These are phyloP conservation scores for Gossypium armourianum DNA, from an alignment of 441 rosid species.

Conservation along the genomic window DNA sequence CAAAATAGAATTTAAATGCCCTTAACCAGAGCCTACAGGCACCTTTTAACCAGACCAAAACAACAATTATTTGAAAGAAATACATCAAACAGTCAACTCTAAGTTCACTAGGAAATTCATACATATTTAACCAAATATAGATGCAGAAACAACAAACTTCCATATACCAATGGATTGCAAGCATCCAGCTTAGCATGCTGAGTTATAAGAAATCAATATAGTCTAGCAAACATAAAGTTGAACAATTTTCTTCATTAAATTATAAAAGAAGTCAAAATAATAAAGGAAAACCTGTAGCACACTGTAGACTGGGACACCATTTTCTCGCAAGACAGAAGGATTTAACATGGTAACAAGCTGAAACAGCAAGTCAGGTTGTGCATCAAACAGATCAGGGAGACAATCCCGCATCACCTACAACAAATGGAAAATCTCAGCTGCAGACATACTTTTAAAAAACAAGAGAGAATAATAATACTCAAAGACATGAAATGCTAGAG, in stretches of 20 bases:
- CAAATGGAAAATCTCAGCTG: constrained; percentile 17
- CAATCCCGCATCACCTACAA: constrained; percentile 72
- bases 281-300: constrained; percentile 56
- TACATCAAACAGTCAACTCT: constrained; percentile 5
- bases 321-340: constrained; percentile 80
- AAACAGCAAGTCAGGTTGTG: constrained; percentile 90
- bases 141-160: not conserved
- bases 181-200: not conserved
- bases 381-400: constrained; percentile 89
- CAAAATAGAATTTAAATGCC: not conserved
- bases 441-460: constrained; percentile 1
- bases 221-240: not conserved
- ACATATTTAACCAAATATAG: not conserved
- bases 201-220: constrained; percentile 4
- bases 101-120: not conserved
- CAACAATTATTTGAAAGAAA: not conserved
- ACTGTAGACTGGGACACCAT: constrained; percentile 75
- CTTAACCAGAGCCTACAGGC: not conserved
- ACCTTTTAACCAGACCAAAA: not conserved
- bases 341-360: constrained; percentile 91
- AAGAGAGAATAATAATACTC: not conserved
- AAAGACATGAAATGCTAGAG: not conserved
- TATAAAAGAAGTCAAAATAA: not conserved
- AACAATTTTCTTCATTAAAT: not conserved
- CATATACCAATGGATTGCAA: not conserved